A percentile compares a stretch with the other conserved stretches of the same genome.
Conservation (phyloP, 2,329 filamentous ascomycete genomes). For the Cladophialophora bantiana region DNA sequence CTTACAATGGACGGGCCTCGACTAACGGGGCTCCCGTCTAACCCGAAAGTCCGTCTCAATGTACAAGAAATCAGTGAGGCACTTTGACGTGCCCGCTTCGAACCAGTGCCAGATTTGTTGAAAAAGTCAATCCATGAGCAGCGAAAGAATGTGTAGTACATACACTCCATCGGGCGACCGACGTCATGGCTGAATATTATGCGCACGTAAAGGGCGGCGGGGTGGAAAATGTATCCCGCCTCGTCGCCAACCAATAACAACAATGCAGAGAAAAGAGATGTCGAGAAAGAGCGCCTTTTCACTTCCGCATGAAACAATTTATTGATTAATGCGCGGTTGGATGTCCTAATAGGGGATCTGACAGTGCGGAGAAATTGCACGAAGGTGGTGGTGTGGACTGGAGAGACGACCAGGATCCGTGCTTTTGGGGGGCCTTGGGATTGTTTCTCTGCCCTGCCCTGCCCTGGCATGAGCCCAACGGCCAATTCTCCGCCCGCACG, state of each 20-base stretch:
- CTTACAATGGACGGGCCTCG: not conserved
- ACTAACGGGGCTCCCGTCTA: not conserved
- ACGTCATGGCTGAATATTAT: not conserved
- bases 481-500: slow-evolving; percentile 17
- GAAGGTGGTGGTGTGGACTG: no score
- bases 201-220: slow-evolving; percentile 1
- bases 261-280: not conserved
- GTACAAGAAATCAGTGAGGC: not conserved
- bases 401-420: not conserved
- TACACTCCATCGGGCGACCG: not conserved
- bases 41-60: not conserved
- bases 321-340: not conserved
- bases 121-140: not conserved
- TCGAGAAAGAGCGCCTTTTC: not conserved
- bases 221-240: not conserved
- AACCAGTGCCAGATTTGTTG: not conserved
- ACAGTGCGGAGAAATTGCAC: not conserved
- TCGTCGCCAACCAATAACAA: not conserved
- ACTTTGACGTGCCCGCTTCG: not conserved
- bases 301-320: not conserved
- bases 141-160: not conserved
- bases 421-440: not conserved
- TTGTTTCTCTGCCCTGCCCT: not conserved
- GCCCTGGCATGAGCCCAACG: slow-evolving; percentile 27
- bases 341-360: not conserved